Evolutionary conservation across 2,329 filamentous ascomycete genomes (phyloP), one percentile per base, ranked within the genome.

Genomic region (Trichoderma lentiforme): DNA sequence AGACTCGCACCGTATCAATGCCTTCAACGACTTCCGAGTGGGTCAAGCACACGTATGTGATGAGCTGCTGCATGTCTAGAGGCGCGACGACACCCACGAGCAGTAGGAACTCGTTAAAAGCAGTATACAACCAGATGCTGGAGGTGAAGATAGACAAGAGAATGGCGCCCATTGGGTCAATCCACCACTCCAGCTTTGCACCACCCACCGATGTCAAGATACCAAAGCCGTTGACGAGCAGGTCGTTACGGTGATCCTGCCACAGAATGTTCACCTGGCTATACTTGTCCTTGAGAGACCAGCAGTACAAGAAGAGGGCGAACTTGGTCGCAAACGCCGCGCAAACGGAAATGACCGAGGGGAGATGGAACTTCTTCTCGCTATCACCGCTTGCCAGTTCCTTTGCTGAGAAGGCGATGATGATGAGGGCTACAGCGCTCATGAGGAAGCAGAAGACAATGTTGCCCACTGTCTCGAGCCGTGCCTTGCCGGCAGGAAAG

Each of bases 391-490:
- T 82, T 1, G 83, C 86, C 2, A 98, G 85, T 71, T 97, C 91
- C 70, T 90, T 88, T 32, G 89, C 86, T 1, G 95, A 94, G 80
- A 98, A 93, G 26, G 95, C 94, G 77, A 99, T 96, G 71, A 99
- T 90, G 78, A 98, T 94, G 75, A 97, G 86, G 0, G 94, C 97
- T 8, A 98, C 95, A 11, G 94, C 86, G 24, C 91, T 94, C 96
- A 99, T 98, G 76, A 99, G 86, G 82, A 97, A 97, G 82, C 94
- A 97, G 82, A 99, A 99, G 73, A 92, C 90, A 75, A 98, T 98
- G 79, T 98, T 99, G 67, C 96, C 96, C 0, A 95, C 93, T 0
- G 95, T 98, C 82, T 98, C 95, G 74, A 99, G 93, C 34, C 96
- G 91, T 6, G 95, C 94, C 81, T 97, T 98, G 74, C 95, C 95